Base-by-base conservation (phyloP, 192 early-diverging fungal species). In the Funneliformis mosseae region DNA sequence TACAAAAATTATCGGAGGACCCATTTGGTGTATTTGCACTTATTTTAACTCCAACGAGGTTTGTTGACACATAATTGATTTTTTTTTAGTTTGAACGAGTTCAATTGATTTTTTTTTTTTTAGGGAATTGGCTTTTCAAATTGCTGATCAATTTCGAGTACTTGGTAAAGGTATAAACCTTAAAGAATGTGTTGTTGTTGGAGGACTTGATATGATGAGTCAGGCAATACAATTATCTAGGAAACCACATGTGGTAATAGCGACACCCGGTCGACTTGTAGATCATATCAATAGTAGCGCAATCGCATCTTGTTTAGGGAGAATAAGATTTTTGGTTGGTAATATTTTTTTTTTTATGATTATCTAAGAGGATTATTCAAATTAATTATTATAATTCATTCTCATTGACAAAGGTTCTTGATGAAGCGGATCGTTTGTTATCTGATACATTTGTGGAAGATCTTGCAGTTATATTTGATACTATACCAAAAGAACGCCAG, bases 101-200 rank as follows among this genome's bases (percentile, higher is more conserved):
- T 67, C 33, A 38, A 23, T 67, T 38, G 16, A 67, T 50, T 55
- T n/a, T n/a, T n/a, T n/a, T n/a, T n/a, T n/a, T n/a, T 23, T 61
- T 76, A 94, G 98, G 64, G 98, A 99, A 84, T 89, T 99, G 18
- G 97, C 98, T 0, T 97, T 93, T 82, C 98, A 99, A 83, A 99
- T 99, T 75, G 96, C 97, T 5, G 97, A 99, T 81, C 97, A 99
- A 83, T 99, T 99, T 80, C 87, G 92, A 45, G 94, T 96, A 6
- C 89, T 99, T 4, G 98, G 98, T 62, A 92, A 93, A 48, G 88
- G 92, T 28, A 94, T 97, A 64, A 94, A 92, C 76, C 68, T 98
- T 33, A 93, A 93, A 68, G 94, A 96, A 68, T 88, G 90, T 2
- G 93, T 98, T 38, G 87, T 97, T 38, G 97, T 99, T 16, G 98